Base-by-base conservation (phyloP, 139 green algal genomes). In the Chlamydomonas applanata region DNA sequence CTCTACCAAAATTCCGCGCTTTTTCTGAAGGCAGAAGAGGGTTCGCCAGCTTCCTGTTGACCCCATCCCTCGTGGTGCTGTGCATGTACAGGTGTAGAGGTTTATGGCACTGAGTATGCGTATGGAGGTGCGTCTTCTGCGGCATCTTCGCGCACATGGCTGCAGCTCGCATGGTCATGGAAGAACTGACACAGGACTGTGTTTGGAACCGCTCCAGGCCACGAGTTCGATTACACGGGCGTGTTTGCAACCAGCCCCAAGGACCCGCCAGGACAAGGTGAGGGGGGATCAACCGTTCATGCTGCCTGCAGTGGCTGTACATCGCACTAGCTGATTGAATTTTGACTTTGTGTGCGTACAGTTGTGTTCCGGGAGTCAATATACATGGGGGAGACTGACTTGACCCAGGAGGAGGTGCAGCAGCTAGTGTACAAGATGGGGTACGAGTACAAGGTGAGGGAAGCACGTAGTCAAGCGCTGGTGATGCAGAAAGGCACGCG, bases 241-340 rank as follows among this genome's bases (percentile, higher is more conserved):
- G 81, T 98, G 0, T 98, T 98, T 82, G 93, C 91, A 52, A 97
- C 94, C 13, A 81, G 82, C 25, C 94, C 94, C 0, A 77, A 83
- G 0, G 86, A 94, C 56, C 87, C 93, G 0, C 94, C 94, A 16
- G 94, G 93, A 0, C 88, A 89, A 82, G 86, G 88, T 87, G 59
- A 13, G 11, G n/a, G n/a, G n/a, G n/a, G 27, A 27, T 24, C 14
- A 46, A n/a, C 56, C 46, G 4, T 36, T 7, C n/a, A n/a, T 19
- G n/a, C 34, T 20, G 34, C 16, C 7, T 56, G 22, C 52, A 53
- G 0, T 46, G 4, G 19, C 56, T 33, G 1, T 3, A 2, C 32
- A 14, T 1, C 36, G 35, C 3, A 20, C 36, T 11, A 64, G 4
- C 19, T 35, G 13, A 4, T 56, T 62, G 36, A 59, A 33, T 40